phyloP scores from a whole-genome alignment of 768 basidiomycete genomes.

The Psilocybe cyanescens region DNA sequence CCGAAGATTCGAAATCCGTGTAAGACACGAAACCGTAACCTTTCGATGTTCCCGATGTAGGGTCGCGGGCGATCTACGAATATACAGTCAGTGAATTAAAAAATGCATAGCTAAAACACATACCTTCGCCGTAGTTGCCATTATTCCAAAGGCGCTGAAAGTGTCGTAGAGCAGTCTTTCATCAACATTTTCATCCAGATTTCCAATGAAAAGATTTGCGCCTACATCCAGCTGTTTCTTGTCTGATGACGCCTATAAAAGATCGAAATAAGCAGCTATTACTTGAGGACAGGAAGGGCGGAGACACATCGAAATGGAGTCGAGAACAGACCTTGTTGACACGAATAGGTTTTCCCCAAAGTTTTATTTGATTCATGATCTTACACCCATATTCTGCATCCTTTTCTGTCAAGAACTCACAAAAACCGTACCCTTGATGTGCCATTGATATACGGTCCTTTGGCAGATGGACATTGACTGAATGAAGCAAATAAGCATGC shows the following conservation, averaged over 20 bases:
- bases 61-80: slow-evolving; percentile 89
- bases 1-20: slow-evolving; percentile 96
- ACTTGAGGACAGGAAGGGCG: not conserved
- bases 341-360: slow-evolving; percentile 98
- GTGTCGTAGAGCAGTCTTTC: slow-evolving; percentile 93
- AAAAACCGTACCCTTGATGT: slow-evolving; percentile 99
- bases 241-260: slow-evolving; percentile 87
- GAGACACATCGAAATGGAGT: no score
- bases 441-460: slow-evolving; percentile 99
- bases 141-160: slow-evolving; percentile 92
- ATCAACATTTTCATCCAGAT: slow-evolving; percentile 93
- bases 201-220: slow-evolving; percentile 96
- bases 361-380: slow-evolving; percentile 99
- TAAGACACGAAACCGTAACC: slow-evolving; percentile 98
- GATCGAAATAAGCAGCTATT: not conserved
- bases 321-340: slow-evolving; percentile 87
- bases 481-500: not conserved
- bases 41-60: slow-evolving; percentile 83
- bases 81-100: not conserved
- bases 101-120: slow-evolving; percentile 22
- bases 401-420: slow-evolving; percentile 98
- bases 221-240: slow-evolving; percentile 98
- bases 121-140: slow-evolving; percentile 91
- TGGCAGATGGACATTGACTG: slow-evolving; percentile 96
- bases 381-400: slow-evolving; percentile 99